phyloP scores from a whole-genome alignment of 192 early-diverging fungal species.

The Gamsiella multidivaricata region DNA sequence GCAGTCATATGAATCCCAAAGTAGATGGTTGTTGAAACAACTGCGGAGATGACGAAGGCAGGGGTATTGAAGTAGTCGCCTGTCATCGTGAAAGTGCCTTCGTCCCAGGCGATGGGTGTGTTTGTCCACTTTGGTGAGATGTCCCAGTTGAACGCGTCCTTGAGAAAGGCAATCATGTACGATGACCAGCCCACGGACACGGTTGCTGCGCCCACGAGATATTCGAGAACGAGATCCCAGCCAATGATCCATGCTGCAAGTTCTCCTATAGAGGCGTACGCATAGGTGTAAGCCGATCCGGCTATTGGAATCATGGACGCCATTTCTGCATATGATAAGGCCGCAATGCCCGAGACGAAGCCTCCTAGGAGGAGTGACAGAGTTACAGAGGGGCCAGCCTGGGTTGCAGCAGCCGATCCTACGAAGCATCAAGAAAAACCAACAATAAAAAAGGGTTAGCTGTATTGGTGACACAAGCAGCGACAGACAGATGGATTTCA shows the following conservation, averaged over 20 bases:
- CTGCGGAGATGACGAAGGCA: slow-evolving; percentile 74
- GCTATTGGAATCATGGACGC: slow-evolving; percentile 88
- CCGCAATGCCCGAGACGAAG: slow-evolving; percentile 76
- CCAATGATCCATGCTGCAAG: slow-evolving; percentile 91
- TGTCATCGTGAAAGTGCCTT: slow-evolving; percentile 1
- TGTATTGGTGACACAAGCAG: background rate
- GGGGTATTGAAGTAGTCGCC: slow-evolving; percentile 81
- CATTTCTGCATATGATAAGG: slow-evolving; percentile 88
- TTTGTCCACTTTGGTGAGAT: slow-evolving; percentile 68
- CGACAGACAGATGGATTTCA: background rate
- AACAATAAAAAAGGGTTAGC: no score
- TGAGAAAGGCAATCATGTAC: slow-evolving; percentile 79
- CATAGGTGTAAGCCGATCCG: slow-evolving; percentile 89
- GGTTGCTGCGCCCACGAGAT: slow-evolving; percentile 84
- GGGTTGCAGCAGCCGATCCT: slow-evolving; percentile 76
- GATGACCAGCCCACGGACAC: slow-evolving; percentile 86
- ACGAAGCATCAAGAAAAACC: no score
- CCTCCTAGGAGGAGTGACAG: slow-evolving; percentile 86
- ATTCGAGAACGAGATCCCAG: slow-evolving; percentile 93
- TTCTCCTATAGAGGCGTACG: slow-evolving; percentile 90
- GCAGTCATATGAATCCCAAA: slow-evolving; percentile 82
- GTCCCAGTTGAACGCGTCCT: slow-evolving; percentile 67
- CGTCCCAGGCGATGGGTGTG: slow-evolving; percentile 74
- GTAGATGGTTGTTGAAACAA: slow-evolving; percentile 72
- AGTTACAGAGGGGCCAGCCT: slow-evolving; percentile 87